Evolutionary conservation across 192 early-diverging fungal species (phyloP).

Genomic region (Powellomyces hirtus): DNA sequence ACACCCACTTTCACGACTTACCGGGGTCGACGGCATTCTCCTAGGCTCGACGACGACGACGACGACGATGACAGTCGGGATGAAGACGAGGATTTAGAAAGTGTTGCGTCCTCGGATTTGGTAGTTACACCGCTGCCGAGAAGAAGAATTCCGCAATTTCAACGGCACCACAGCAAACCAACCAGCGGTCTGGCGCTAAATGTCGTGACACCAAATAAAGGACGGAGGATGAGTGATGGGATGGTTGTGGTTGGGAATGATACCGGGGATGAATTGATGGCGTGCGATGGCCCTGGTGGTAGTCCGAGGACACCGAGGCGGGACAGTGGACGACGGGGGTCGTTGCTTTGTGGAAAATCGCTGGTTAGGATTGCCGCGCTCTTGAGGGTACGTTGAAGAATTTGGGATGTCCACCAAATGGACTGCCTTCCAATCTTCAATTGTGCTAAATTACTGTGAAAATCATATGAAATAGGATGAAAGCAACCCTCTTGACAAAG

Average conservation of each 20-base stretch:
- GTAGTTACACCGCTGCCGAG: not conserved
- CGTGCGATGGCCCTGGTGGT: not conserved
- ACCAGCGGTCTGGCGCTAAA: not conserved
- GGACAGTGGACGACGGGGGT: not conserved
- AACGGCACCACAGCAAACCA: not conserved
- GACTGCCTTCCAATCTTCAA: not conserved
- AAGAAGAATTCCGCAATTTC: not conserved
- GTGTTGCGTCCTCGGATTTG: not conserved
- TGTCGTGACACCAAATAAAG: not conserved
- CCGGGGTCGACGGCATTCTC: not conserved
- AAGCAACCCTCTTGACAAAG: slow-evolving; percentile 17
- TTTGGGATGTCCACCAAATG: too few relatives aligned
- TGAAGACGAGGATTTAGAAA: not conserved
- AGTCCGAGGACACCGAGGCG: not conserved
- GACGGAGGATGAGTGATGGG: not conserved
- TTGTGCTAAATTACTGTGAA: not conserved
- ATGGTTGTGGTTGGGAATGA: not conserved
- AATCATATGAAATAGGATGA: slow-evolving; percentile 14
- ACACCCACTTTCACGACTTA: not conserved
- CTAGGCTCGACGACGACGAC: not conserved
- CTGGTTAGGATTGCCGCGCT: not conserved
- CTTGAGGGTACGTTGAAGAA: not conserved
- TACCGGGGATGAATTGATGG: not conserved
- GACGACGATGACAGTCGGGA: not conserved
- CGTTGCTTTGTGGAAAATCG: not conserved